Base-by-base conservation (phyloP, 129 eudicot species). In the Lactuca saligna region DNA sequence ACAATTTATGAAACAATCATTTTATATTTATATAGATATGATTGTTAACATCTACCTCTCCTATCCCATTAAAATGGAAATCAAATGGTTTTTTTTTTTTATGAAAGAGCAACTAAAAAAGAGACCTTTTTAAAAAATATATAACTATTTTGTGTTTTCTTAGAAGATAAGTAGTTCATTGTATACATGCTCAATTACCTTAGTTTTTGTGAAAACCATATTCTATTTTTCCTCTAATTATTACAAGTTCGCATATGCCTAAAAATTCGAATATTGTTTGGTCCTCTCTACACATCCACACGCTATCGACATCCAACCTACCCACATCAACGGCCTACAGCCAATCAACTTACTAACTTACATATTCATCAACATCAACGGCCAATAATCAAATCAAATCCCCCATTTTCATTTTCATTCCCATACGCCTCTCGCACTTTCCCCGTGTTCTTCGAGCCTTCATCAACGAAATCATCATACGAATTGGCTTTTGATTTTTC, bases 281-380 rank as follows among this genome's bases (percentile, higher is more conserved):
- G 55, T 73, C 44, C 62, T 17, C 56, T 63, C 32, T 25, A 55
- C 7, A 13, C 51, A 56, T 12, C 72, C 62, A 8, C 66, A 71
- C 67, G 56, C 46, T 20, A 62, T 4, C 63, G 10, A 72, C 57
- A 9, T 61, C 69, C 53, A 72, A 20, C 70, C 17, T 37, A 62
- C 54, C 55, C 41, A 25, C 32, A 63, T 73, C 77, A 73, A 73
- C 77, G 70, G 63, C 63, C 33, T 3, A 54, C 16, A 64, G 42
- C 65, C 71, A 53, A 63, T 63, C 77, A 44, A 3, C 33, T 49
- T 4, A 4, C 60, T 70, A 44, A 3, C 33, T 49, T 4, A 8
- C 68, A 59, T 44, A 12, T 17, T 50, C 62, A 50, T 61, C n/a
- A 15, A 53, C 41, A 73, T 73, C 78, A 54, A 72, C 54, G 78